These are phyloP conservation scores for Hypoxylon crocopeplum DNA, from an alignment of 495 filamentous ascomycete genomes.

Conservation along the genomic window DNA sequence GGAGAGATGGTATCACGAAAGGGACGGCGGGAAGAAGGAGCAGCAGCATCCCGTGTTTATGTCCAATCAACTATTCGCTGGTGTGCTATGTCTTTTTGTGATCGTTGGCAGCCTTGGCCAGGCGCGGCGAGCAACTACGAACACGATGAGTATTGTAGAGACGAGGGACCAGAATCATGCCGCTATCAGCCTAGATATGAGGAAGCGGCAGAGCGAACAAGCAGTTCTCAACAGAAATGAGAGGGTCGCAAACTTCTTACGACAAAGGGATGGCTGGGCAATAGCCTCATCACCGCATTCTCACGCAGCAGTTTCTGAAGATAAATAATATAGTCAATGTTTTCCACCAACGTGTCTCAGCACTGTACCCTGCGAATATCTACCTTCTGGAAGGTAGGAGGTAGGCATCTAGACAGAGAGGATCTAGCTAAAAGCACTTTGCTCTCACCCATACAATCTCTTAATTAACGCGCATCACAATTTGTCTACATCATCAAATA, in stretches of 20 bases:
- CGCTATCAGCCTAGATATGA: slow-evolving; percentile 67
- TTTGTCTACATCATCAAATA: too few species aligned
- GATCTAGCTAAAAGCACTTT: too few species aligned
- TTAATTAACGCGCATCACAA: too few species aligned
- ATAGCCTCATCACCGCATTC: slow-evolving; percentile 3
- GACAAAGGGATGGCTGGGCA: slow-evolving; percentile 62
- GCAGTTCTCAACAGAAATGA: slow-evolving; percentile 61
- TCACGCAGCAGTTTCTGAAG: background rate
- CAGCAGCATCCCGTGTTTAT: slow-evolving; percentile 67
- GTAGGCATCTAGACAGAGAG: background rate
- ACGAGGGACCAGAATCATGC: slow-evolving; percentile 67
- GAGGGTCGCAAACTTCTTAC: slow-evolving; percentile 75
- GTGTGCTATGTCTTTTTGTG: slow-evolving; percentile 69
- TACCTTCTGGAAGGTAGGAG: too few species aligned
- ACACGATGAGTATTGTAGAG: slow-evolving; percentile 64
- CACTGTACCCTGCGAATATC: too few species aligned
- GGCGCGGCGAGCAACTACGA: slow-evolving; percentile 66
- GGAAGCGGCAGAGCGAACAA: slow-evolving; percentile 59
- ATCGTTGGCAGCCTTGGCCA: slow-evolving; percentile 71
- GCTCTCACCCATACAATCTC: too few species aligned
- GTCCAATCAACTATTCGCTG: slow-evolving; percentile 77
- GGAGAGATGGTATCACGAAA: slow-evolving; percentile 80
- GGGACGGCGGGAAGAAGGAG: slow-evolving; percentile 45
- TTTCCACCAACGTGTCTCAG: too few species aligned
- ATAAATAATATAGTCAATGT: slow-evolving; percentile 9